Base-by-base conservation (phyloP, 2,329 filamentous ascomycete species). In the Metarhizium album region DNA sequence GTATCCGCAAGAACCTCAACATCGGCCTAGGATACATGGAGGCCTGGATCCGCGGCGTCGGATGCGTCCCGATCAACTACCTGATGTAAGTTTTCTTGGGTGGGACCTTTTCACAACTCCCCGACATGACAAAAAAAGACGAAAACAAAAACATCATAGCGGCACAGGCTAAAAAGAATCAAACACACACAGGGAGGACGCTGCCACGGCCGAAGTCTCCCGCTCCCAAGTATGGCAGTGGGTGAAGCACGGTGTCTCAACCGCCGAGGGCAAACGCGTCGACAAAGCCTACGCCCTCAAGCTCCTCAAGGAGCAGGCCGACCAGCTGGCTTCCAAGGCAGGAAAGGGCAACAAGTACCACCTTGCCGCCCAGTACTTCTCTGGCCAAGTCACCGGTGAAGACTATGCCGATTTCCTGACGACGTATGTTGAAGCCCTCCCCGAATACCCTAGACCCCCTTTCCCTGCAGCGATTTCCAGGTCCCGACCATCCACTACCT, bases 1-100 rank as follows among this genome's bases (percentile, higher is more conserved):
- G 93, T 52, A 96, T 98, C 73, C 83, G 87, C 65, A 95, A 96
- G 83, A 98, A 97, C 75, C 77, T 98, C 57, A 91, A 90, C 73
- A 97, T 98, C 58, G 93, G 91, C 38, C 81, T 98, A 5, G 86
- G 87, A 48, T 98, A 98, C 73, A 98, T 97, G 91, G 93, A 98
- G 73, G 93, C 89, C 55, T 98, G 93, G 93, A 77, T 97, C 54
- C 86, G 90, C 55, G 93, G 91, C 33, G 80, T 97, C 22, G 93
- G 93, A 52, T 98, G 93, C 62, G 90, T 97, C 49, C 93, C 93
- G 46, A 96, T 97, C 73, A 96, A 97, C 77, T 95, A 86, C 68
- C 78, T 97, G 51, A 97, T 97, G 91, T 80, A 70, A 65, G 69
- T 33, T n/a, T n/a, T n/a, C n/a, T n/a, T n/a, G n/a, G n/a, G n/a